A percentile compares a stretch with the other conserved stretches of the same genome.
phyloP scores from a whole-genome alignment of 2,329 filamentous ascomycete species.

The Cercospora sojina region DNA sequence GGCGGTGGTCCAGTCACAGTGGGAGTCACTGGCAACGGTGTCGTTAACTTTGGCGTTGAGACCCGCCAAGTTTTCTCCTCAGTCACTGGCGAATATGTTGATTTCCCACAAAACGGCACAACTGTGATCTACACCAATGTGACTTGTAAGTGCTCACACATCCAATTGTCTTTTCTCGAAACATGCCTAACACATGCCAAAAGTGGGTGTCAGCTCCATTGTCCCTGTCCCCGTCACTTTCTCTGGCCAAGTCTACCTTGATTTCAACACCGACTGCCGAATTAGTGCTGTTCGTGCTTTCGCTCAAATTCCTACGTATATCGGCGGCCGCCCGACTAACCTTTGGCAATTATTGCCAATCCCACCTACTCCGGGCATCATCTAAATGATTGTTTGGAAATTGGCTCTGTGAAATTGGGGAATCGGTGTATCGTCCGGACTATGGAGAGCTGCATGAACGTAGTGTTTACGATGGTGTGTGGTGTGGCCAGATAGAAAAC shows the following conservation, averaged over 20 bases:
- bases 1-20: slow-evolving; percentile 15
- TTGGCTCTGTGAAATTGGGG: neutral
- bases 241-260: slow-evolving; percentile 19
- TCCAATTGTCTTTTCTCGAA: no score
- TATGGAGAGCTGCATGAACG: neutral
- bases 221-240: slow-evolving; percentile 18
- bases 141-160: neutral
- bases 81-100: slow-evolving; percentile 20
- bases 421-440: neutral
- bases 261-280: slow-evolving; percentile 17
- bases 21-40: slow-evolving; percentile 1
- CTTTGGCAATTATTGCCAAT: slow-evolving; percentile 12
- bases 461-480: neutral
- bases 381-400: neutral
- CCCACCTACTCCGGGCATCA: slow-evolving; percentile 11
- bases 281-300: slow-evolving; percentile 19
- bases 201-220: neutral
- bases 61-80: slow-evolving; percentile 22
- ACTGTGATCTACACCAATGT: slow-evolving; percentile 25
- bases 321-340: slow-evolving; percentile 14
- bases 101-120: slow-evolving; percentile 15
- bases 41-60: slow-evolving; percentile 10
- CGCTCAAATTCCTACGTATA: slow-evolving; percentile 16
- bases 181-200: neutral
- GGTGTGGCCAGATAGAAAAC: neutral